These are phyloP conservation scores for Silene coronaria DNA, from an alignment of 179 eudicot species.

Conservation along the genomic window DNA sequence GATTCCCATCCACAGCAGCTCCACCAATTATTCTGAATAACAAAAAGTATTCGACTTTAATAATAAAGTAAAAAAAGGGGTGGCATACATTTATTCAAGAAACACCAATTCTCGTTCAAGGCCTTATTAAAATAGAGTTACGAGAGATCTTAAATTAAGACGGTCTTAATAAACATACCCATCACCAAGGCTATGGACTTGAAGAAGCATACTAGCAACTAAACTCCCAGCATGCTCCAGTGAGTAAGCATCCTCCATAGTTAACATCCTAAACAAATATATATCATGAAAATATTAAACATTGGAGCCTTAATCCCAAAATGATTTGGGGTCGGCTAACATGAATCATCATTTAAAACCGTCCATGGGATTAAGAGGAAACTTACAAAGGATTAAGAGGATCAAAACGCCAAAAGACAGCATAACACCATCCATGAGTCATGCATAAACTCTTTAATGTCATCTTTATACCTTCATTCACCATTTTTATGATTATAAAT, in stretches of 20 bases:
- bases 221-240: constrained; percentile 43
- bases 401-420: constrained; percentile 75
- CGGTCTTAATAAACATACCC: constrained; percentile 42
- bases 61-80: no score
- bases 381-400: constrained; percentile 57
- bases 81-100: no score
- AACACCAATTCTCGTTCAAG: no score
- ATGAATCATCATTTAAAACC: no score
- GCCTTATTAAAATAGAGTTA: no score
- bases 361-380: no score
- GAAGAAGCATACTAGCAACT: constrained; percentile 51
- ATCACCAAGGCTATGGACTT: constrained; percentile 62
- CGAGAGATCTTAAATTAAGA: background rate
- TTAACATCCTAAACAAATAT: constrained; percentile 44
- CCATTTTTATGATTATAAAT: constrained; percentile 42
- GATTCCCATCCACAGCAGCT: constrained; percentile 53
- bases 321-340: no score
- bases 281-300: background rate
- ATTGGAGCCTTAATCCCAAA: no score
- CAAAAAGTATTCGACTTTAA: no score
- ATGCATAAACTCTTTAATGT: constrained; percentile 51
- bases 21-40: constrained; percentile 58
- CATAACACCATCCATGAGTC: constrained; percentile 73
- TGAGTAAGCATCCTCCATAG: constrained; percentile 64
- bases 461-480: constrained; percentile 29